A percentile compares a stretch with the other conserved stretches of the same genome.
Conservation (phyloP, 2,329 filamentous ascomycete species). For the Mariannaea elegans region DNA sequence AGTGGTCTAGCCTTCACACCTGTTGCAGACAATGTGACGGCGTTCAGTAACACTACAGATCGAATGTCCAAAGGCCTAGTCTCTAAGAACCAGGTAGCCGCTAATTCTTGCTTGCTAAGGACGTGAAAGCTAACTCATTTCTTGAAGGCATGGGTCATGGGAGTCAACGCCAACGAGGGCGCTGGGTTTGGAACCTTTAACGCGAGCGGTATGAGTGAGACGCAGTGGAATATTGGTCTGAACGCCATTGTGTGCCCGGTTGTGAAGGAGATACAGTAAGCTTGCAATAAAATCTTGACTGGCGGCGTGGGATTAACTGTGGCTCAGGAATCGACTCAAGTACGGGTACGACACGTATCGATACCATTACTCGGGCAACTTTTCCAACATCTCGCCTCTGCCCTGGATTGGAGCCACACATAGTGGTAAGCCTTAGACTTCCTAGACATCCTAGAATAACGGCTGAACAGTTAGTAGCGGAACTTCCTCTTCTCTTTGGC, state of each 20-base stretch:
- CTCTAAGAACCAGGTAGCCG: conserved; percentile 21
- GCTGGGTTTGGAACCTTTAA: conserved; percentile 24
- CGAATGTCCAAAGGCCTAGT: conserved; percentile 23
- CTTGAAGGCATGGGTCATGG: conserved; percentile 30
- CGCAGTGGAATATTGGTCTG: conserved; percentile 17
- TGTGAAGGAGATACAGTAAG: conserved; percentile 23
- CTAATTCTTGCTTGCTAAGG: not conserved
- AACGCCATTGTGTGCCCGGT: conserved; percentile 23
- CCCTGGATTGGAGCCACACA: conserved; percentile 49
- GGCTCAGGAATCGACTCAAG: conserved; percentile 17
- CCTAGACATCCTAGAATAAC: not conserved
- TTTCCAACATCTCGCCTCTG: conserved; percentile 48
- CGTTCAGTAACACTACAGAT: conserved; percentile 24
- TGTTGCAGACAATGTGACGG: conserved; percentile 23
- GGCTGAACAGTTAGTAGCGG: conserved; percentile 25
- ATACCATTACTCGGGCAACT: conserved; percentile 53
- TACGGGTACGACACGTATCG: conserved; percentile 45
- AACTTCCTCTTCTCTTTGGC: conserved; percentile 43
- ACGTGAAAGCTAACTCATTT: not conserved
- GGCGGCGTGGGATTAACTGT: not conserved
- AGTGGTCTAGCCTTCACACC: conserved; percentile 20
- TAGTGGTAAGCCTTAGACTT: conserved; percentile 30
- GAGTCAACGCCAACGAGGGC: conserved; percentile 26
- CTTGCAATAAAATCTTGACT: not conserved
- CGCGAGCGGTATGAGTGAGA: conserved; percentile 10